These are phyloP conservation scores for Citeromyces nyonsensis DNA, from an alignment of 805 yeast species.

Conservation along the genomic window DNA sequence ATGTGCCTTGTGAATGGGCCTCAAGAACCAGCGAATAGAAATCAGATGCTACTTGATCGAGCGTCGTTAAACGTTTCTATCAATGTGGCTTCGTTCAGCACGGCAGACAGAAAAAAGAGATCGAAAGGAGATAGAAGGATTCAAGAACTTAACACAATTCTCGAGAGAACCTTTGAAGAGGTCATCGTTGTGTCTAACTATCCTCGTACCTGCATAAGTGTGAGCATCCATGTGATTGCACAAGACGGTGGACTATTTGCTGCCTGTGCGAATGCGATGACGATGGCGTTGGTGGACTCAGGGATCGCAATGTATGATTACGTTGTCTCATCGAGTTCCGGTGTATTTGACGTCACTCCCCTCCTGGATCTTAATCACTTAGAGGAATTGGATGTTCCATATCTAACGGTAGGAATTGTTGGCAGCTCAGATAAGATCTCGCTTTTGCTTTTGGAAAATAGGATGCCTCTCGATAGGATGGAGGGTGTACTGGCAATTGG, in stretches of 20 bases:
- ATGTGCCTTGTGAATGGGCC: conserved; percentile 85
- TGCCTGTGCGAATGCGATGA: conserved; percentile 68
- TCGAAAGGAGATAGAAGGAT: conserved; percentile 55
- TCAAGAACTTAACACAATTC: conserved; percentile 47
- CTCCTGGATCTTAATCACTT: conserved; percentile 67
- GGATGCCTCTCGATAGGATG: conserved; percentile 68
- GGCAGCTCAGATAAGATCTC: conserved; percentile 75
- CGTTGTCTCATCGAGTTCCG: conserved; percentile 67
- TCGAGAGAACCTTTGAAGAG: conserved; percentile 59
- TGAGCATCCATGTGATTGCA: conserved; percentile 63
- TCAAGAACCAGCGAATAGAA: conserved; percentile 53
- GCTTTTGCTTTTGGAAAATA: conserved; percentile 64
- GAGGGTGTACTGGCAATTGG: conserved; percentile 70
- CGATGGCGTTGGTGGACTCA: conserved; percentile 85
- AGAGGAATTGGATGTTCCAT: conserved; percentile 77
- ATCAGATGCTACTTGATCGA: conserved; percentile 30
- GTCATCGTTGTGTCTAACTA: conserved; percentile 61
- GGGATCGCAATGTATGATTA: conserved; percentile 92
- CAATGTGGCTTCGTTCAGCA: conserved; percentile 68
- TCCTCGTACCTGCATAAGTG: conserved; percentile 71
- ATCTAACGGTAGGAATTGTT: conserved; percentile 68
- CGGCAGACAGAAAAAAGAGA: conserved; percentile 59
- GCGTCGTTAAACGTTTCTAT: conserved; percentile 55
- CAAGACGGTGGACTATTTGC: conserved; percentile 87
- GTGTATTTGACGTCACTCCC: conserved; percentile 53